Percentiles rank a stretch among this genome's conserved stretches.
These are phyloP conservation scores for Hanseniaspora guilliermondii DNA, from an alignment of 805 yeast genomes.

Conservation along the genomic window DNA sequence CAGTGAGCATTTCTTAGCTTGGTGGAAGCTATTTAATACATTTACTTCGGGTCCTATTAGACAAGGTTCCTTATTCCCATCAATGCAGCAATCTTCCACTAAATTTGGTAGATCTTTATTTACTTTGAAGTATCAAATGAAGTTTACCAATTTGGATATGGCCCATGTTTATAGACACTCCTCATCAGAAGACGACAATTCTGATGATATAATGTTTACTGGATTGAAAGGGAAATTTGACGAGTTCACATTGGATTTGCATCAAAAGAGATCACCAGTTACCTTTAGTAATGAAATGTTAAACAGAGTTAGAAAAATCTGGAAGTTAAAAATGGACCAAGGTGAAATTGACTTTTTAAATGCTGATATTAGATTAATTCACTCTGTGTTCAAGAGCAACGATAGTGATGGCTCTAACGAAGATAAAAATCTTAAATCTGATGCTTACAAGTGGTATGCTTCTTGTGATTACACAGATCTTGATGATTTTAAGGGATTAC, in stretches of 20 bases:
- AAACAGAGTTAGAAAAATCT: conserved; percentile 32
- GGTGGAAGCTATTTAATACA: conserved; percentile 79
- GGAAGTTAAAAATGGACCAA: conserved; percentile 47
- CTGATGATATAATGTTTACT: conserved; percentile 26
- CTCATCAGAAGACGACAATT: not conserved
- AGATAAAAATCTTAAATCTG: not conserved
- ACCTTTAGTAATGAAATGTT: conserved; percentile 34
- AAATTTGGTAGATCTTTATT: conserved; percentile 59
- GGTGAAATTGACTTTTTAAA: conserved; percentile 60
- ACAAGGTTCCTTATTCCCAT: conserved; percentile 55
- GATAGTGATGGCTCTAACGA: conserved; percentile 30
- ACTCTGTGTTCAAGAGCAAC: conserved; percentile 50
- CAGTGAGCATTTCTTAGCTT: conserved; percentile 51
- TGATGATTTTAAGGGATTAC: conserved; percentile 36
- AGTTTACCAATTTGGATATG: conserved; percentile 52
- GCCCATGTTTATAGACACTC: conserved; percentile 58
- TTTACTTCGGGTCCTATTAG: conserved; percentile 66
- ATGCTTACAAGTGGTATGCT: conserved; percentile 50
- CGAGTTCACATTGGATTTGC: conserved; percentile 46
- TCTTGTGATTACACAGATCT: conserved; percentile 64
- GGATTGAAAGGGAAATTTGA: conserved; percentile 54
- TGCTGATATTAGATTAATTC: conserved; percentile 56
- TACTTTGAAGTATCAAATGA: conserved; percentile 63
- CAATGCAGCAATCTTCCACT: conserved; percentile 32
- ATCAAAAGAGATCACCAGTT: conserved; percentile 38